Conservation (phyloP, 768 basidiomycete genomes). For the Rhizopogon rudus region DNA sequence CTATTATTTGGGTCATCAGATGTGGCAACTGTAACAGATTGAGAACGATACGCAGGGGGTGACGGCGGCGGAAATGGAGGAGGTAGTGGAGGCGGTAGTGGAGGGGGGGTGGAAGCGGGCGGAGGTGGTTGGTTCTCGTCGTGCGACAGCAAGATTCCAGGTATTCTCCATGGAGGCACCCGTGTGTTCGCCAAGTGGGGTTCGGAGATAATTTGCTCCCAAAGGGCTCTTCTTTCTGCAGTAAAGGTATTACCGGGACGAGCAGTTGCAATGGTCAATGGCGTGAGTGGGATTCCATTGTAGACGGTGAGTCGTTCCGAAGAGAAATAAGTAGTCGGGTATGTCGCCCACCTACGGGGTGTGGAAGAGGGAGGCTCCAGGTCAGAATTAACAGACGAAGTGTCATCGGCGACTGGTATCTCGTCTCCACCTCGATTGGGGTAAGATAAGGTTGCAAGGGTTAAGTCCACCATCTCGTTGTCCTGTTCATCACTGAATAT, state of each 20-base stretch:
- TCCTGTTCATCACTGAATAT: constrained; percentile 36
- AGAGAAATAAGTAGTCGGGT: constrained; percentile 56
- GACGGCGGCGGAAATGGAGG: constrained; percentile 8
- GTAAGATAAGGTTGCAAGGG: background rate
- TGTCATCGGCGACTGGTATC: background rate
- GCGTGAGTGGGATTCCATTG: constrained; percentile 34
- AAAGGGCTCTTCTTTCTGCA: constrained; percentile 33
- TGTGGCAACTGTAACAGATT: background rate
- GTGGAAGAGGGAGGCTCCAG: background rate
- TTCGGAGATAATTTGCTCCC: constrained; percentile 32
- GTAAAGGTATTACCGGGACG: constrained; percentile 29
- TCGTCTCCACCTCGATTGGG: background rate
- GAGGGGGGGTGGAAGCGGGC: constrained; percentile 30
- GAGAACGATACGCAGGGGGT: background rate
- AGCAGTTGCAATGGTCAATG: constrained; percentile 17
- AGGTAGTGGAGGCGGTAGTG: constrained; percentile 25
- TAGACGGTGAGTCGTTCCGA: constrained; percentile 52
- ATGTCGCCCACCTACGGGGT: constrained; percentile 53
- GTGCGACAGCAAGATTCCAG: constrained; percentile 9
- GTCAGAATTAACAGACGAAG: constrained; percentile 1
- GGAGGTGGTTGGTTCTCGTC: constrained; percentile 19
- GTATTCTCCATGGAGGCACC: constrained; percentile 20
- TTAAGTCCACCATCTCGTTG: constrained; percentile 31
- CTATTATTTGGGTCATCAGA: background rate
- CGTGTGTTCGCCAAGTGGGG: background rate